Evolutionary conservation across 2,329 filamentous ascomycete species (phyloP).

Genomic region (Talaromyces sp.): DNA sequence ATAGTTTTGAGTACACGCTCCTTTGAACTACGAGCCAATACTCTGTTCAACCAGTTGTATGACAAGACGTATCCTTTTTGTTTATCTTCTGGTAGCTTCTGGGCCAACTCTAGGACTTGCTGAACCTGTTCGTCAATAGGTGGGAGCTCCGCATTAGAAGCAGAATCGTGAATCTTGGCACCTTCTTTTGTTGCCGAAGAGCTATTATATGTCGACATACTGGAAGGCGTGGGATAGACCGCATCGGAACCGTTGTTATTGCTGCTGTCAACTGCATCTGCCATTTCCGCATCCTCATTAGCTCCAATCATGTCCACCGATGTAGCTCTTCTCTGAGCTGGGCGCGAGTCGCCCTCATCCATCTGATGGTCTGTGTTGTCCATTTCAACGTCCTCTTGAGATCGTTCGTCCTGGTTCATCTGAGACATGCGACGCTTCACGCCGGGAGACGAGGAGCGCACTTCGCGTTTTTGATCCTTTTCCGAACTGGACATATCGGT

Average conservation of each 20-base stretch:
- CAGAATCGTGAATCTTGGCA: conserved; percentile 23
- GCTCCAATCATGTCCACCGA: conserved; percentile 45
- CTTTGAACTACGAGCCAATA: conserved; percentile 64
- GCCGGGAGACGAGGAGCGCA: conserved; percentile 32
- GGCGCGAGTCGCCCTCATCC: conserved; percentile 22
- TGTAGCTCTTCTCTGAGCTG: conserved; percentile 30
- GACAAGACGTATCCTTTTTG: conserved; percentile 76
- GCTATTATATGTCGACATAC: conserved; percentile 35
- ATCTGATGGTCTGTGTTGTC: conserved; percentile 19
- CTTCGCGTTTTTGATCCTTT: conserved; percentile 23
- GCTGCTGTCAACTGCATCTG: conserved; percentile 11
- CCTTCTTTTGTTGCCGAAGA: conserved; percentile 28
- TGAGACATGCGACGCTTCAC: conserved; percentile 36
- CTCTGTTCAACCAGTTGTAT: conserved; percentile 70
- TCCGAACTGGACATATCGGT: conserved; percentile 44
- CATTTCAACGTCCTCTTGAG: conserved; percentile 19
- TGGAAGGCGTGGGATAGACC: conserved; percentile 38
- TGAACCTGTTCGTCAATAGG: conserved; percentile 69
- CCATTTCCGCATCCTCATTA: conserved; percentile 26
- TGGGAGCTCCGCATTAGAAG: conserved; percentile 31
- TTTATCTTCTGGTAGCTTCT: conserved; percentile 62
- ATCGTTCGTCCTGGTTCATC: conserved; percentile 26
- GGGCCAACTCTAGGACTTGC: conserved; percentile 61
- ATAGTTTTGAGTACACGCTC: conserved; percentile 53
- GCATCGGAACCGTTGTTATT: conserved; percentile 26